Conservation (phyloP, 169 alveolate genomes). For the Theileria orientalis region DNA sequence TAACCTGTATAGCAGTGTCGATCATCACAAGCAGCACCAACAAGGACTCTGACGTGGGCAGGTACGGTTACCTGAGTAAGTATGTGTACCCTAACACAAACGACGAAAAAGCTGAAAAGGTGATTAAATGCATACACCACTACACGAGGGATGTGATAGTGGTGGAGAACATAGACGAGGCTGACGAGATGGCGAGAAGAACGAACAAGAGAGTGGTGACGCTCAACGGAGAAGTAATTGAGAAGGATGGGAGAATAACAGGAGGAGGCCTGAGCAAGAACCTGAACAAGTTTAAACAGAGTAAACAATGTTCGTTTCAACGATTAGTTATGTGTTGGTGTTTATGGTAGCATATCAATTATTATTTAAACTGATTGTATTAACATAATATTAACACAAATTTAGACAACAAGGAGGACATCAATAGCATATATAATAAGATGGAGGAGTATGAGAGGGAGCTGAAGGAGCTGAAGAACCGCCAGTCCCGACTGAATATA, state of each 20-base stretch:
- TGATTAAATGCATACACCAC: constrained; percentile 79
- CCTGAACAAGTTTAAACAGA: constrained; percentile 36
- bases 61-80: constrained; percentile 78
- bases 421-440: constrained; percentile 15
- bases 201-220: constrained; percentile 90
- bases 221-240: constrained; percentile 89
- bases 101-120: constrained; percentile 56
- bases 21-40: constrained; percentile 34
- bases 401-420: constrained; percentile 27
- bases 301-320: neutral
- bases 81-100: constrained; percentile 77
- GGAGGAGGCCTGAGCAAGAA: constrained; percentile 80
- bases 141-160: constrained; percentile 90
- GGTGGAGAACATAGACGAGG: constrained; percentile 83
- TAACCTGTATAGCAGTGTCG: constrained; percentile 81
- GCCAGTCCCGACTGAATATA: constrained; percentile 32
- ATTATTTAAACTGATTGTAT: neutral
- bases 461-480: constrained; percentile 34
- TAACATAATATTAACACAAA: constrained; percentile 8
- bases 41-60: constrained; percentile 50
- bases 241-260: constrained; percentile 91
- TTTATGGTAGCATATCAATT: neutral
- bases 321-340: neutral
- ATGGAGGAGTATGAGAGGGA: constrained; percentile 51
- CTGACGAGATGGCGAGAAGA: constrained; percentile 82